phyloP scores from a whole-genome alignment of 129 eudicot species.

The Dittrichia graveolens region DNA sequence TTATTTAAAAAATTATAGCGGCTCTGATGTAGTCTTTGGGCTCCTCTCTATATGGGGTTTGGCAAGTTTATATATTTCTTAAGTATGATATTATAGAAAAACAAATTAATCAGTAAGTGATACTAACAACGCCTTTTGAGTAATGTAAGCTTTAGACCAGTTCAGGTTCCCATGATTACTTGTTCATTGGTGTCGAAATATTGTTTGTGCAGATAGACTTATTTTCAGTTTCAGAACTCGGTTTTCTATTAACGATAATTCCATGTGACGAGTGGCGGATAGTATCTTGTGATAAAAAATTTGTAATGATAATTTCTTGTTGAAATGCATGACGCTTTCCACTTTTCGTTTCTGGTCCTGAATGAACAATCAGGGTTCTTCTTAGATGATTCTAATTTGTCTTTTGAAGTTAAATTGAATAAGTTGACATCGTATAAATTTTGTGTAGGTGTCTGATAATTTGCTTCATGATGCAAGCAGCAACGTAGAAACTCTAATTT shows the following conservation, averaged over 20 bases:
- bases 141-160: too few relatives aligned
- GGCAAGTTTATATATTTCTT: not conserved
- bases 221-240: not conserved
- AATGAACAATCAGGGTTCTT: not conserved
- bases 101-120: not conserved
- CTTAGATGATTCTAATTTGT: not conserved
- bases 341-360: too few relatives aligned
- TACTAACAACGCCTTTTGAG: too few relatives aligned
- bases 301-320: too few relatives aligned
- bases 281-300: not conserved
- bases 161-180: conserved; percentile 1
- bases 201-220: not conserved
- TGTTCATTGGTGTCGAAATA: conserved; percentile 14
- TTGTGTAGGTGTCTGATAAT: conserved; percentile 86
- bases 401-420: not conserved
- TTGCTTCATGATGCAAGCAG: conserved; percentile 90
- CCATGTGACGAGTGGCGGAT: not conserved
- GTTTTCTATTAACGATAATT: not conserved
- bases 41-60: too few relatives aligned
- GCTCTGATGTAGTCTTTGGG: too few relatives aligned
- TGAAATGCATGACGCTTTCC: too few relatives aligned
- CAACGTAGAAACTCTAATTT: conserved; percentile 82
- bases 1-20: not conserved
- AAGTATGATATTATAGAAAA: not conserved
- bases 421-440: not conserved